These are phyloP conservation scores for Isoetes taiwanensis DNA, from an alignment of 75 land plant species.

Conservation along the genomic window DNA sequence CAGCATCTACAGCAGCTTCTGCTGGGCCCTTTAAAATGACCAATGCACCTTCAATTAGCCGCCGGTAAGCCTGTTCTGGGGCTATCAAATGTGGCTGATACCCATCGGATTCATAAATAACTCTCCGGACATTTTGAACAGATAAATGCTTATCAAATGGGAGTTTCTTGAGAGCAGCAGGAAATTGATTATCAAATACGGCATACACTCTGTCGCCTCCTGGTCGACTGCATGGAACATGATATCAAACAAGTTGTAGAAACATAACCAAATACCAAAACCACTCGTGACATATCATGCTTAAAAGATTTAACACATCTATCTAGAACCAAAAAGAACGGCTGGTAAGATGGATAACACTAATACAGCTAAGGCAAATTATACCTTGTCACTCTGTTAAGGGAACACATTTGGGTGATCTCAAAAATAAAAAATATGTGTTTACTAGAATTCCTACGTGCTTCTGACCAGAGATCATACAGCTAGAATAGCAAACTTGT, in stretches of 20 bases:
- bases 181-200: conserved; percentile 5
- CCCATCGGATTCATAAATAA: background rate
- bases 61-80: conserved; percentile 4
- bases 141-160: conserved; percentile 2
- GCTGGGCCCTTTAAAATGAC: background rate
- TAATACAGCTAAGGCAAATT: too few relatives aligned
- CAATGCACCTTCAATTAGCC: background rate
- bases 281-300: too few relatives aligned
- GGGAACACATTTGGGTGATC: too few relatives aligned
- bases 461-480: too few relatives aligned
- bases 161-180: conserved; percentile 2
- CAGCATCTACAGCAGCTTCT: conserved; percentile 8
- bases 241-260: background rate
- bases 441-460: too few relatives aligned
- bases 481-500: too few relatives aligned
- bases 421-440: too few relatives aligned
- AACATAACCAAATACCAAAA: background rate
- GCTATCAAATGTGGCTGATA: conserved; percentile 6
- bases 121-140: background rate
- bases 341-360: too few relatives aligned
- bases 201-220: background rate
- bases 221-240: background rate
- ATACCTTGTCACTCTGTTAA: too few relatives aligned
- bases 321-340: too few relatives aligned
- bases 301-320: too few relatives aligned